phyloP scores from a whole-genome alignment of 768 basidiomycete species.

The Russula vinacea region DNA sequence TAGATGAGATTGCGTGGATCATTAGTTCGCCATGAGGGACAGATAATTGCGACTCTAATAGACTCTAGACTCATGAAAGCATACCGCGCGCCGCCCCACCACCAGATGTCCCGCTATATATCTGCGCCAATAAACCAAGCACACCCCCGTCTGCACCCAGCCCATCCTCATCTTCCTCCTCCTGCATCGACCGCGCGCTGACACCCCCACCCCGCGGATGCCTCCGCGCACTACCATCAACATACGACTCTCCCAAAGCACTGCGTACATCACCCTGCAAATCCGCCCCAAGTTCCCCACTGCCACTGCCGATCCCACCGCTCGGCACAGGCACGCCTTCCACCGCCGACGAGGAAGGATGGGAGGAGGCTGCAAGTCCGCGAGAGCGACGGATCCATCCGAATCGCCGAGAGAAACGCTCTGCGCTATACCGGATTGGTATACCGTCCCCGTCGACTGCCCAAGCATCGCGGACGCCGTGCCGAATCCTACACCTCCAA shows the following conservation, averaged over 20 bases:
- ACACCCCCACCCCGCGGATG: conserved; percentile 37
- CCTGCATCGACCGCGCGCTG: conserved; percentile 33
- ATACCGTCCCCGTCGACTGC: conserved; percentile 42
- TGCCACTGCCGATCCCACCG: conserved; percentile 20
- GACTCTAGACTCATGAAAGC: conserved; percentile 1
- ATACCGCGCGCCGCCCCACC: conserved; percentile 18
- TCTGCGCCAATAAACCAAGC: conserved; percentile 80
- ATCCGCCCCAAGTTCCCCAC: conserved; percentile 34
- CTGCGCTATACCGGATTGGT: conserved; percentile 52
- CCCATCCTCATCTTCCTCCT: conserved; percentile 48
- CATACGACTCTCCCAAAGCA: conserved; percentile 69
- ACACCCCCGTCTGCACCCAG: conserved; percentile 78
- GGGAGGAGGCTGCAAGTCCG: conserved; percentile 1
- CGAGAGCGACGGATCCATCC: conserved; percentile 49
- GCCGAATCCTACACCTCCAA: conserved; percentile 38
- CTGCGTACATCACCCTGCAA: conserved; percentile 58
- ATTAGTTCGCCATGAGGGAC: no score
- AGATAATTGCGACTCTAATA: neutral
- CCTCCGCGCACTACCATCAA: conserved; percentile 53
- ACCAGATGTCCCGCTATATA: conserved; percentile 59
- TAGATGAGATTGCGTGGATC: neutral
- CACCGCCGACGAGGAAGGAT: neutral
- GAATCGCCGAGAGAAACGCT: conserved; percentile 77
- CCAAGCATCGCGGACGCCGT: conserved; percentile 40
- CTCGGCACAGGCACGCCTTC: neutral